phyloP scores from a whole-genome alignment of 805 yeast genomes.

The Metschnikowia kofuensis region DNA sequence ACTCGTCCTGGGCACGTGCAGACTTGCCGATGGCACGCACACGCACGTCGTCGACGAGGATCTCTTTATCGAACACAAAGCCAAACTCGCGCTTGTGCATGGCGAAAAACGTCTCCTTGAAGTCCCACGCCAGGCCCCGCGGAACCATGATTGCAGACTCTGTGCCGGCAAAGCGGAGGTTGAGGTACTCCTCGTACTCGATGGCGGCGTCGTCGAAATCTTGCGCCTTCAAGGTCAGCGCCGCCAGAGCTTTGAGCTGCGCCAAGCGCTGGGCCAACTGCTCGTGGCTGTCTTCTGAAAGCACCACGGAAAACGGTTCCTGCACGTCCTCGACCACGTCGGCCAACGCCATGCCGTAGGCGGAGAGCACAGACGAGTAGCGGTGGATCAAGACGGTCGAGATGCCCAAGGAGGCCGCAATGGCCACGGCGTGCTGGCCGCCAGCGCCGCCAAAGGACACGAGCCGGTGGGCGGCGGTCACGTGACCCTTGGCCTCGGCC shows the following conservation, averaged over 20 bases:
- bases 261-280: conserved; percentile 6
- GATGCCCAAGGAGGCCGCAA: conserved; percentile 19
- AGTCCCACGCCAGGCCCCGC: conserved; percentile 15
- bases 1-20: conserved; percentile 7
- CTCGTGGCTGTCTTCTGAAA: not conserved
- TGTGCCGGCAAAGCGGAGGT: conserved; percentile 18
- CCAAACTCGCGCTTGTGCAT: conserved; percentile 20
- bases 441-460: conserved; percentile 22
- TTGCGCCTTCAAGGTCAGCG: conserved; percentile 10
- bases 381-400: conserved; percentile 17
- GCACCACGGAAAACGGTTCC: conserved; percentile 13
- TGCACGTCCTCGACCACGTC: conserved; percentile 21
- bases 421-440: conserved; percentile 20
- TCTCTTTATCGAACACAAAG: conserved; percentile 15
- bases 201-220: conserved; percentile 12
- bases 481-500: conserved; percentile 20
- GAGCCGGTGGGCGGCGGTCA: conserved; percentile 16
- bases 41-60: conserved; percentile 22
- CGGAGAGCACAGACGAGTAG: conserved; percentile 20
- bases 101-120: conserved; percentile 10
- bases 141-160: conserved; percentile 19
- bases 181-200: conserved; percentile 16
- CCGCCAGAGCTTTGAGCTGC: conserved; percentile 7
- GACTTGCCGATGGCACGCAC: conserved; percentile 18
- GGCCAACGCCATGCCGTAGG: conserved; percentile 21